Base-by-base conservation (phyloP, 345 rosid species). In the Populus deltoides region DNA sequence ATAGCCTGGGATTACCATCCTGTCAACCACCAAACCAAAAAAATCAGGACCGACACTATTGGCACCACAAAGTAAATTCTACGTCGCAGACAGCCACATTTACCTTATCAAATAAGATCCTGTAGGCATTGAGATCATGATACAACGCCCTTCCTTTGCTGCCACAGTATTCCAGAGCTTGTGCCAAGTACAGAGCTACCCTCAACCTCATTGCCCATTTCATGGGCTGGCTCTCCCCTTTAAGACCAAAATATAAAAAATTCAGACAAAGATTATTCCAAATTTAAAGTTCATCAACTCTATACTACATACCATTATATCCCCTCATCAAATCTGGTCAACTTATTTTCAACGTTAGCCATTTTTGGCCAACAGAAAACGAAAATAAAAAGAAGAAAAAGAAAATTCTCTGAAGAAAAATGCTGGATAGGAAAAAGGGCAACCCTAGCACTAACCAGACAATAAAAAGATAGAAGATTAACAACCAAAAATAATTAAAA, bases 221-320 rank as follows among this genome's bases (percentile, higher is more conserved):
- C 99, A 94, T 97, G 3, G 98, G 99, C 83, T 90, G 94, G 75
- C 82, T 90, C 81, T 97, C 99, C 99, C 99, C 98, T 94, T 80
- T 51, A 84, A 7, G 82, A 81, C 69, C 75, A 59, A 62, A 18
- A 51, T 59, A 33, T 39, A 41, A 24, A 11, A 6, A 36, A 20
- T 18, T 13, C 6, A 70, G 8, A 15, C 4, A 59, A 20, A 61
- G 45, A 24, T 79, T 69, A 15, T 29, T 36, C 36, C 12, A 38
- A 15, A 75, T 27, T 6, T 29, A 7, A 15, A 66, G 69, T 66
- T 18, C 24, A 6, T 66, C 6, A 31, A 33, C 24, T 29, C 39
- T 66, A 18, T 16, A 15, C 5, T 25, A 63, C 3, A 22, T 18
- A 15, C 35, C 68, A 72, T 11, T 10, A 53, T 53, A 53, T 53